A percentile compares a stretch with the other conserved stretches of the same genome.
Conservation (phyloP, 2,329 filamentous ascomycete species). For the Tolypocladium tropicale region DNA sequence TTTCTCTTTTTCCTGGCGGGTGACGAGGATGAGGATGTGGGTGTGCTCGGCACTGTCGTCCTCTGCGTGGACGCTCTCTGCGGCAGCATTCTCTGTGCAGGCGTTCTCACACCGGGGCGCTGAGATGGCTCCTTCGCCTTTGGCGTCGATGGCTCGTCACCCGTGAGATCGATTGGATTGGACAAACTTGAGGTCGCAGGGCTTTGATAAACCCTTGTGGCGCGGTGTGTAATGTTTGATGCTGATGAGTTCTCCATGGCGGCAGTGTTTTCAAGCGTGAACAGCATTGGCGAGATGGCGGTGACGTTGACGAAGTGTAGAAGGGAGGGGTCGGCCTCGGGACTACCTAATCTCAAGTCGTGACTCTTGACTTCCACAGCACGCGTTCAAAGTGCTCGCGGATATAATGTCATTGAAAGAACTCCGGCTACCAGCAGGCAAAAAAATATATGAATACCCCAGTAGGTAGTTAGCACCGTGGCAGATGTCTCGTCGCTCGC, state of each 20-base stretch:
- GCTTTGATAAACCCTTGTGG: background rate
- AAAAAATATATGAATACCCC: no score
- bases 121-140: background rate
- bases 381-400: no score
- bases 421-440: no score
- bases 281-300: background rate
- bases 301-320: background rate
- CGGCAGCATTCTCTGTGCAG: background rate
- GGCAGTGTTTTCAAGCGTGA: background rate
- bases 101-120: background rate
- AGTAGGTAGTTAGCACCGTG: no score
- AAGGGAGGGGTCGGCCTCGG: no score
- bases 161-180: constrained; percentile 1
- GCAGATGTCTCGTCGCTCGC: no score
- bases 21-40: background rate
- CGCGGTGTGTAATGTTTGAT: background rate
- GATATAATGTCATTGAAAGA: no score
- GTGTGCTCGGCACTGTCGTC: background rate
- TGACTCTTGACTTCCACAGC: background rate
- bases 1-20: constrained; percentile 12
- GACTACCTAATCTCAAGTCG: no score
- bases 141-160: background rate
- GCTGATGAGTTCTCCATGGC: background rate
- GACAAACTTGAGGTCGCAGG: constrained; percentile 4
- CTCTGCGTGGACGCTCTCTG: background rate